Base-by-base conservation (phyloP, 2,329 filamentous ascomycete genomes). In the Penicillium sp. region DNA sequence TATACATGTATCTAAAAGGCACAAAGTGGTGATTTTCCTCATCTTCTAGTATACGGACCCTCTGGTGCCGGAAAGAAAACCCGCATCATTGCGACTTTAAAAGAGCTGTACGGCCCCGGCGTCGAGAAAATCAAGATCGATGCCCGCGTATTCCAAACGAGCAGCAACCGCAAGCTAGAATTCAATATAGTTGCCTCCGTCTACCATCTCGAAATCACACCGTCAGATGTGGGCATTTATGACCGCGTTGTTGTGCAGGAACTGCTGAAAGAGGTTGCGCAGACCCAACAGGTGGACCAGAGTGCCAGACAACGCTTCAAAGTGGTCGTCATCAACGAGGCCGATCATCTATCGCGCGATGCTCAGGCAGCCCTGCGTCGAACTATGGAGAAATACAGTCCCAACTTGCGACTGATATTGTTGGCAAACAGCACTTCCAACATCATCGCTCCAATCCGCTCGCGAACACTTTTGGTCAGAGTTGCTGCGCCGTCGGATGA, bases 71-170 rank as follows among this genome's bases (percentile, higher is more conserved):
- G 94, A 63, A 99, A 99, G 75, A 99, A 99, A 77, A 99, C 94
- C 1, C 87, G 94, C 45, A 95, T 97, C 63, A 91, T 97, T 18
- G 92, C 94, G 16, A 97, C 93, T 0, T 79, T 99, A 3, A 96
- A 96, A 72, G 93, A 97, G 69, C 82, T 99, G 7, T 99, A 94
- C 73, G 94, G 94, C 0, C 87, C 93, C 0, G 93, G 94, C 45
- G 94, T 96, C n/a, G 95, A 99, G 70, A 97, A 97, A 81, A 99
- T 99, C 81, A 97, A 97, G 79, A 97, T 99, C 75, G 94, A 99
- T 71, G 90, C 91, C 12, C 89, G 94, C 62, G 89, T 97, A 58
- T 99, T 99, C 78, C 92, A 96, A 75, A 97, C 94, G 1, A 92
- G 86, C 21, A 89, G 88, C 69, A 97, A 96, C 74, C 91, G 94